Conservation (phyloP, 352 stramenopile genomes). For the Pythium apleroticum region DNA sequence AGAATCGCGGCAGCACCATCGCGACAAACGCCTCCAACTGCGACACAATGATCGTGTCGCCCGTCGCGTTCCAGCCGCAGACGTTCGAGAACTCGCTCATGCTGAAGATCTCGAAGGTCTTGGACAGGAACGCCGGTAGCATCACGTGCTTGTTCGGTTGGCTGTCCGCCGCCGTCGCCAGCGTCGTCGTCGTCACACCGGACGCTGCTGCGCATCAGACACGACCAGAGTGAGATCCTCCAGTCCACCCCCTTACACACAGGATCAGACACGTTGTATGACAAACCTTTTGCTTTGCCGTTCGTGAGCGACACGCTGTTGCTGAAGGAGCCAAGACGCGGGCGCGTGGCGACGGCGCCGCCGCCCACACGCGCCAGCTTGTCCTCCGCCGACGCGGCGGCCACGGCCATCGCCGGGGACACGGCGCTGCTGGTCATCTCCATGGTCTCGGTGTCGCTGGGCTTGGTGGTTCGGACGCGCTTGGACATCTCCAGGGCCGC, state of each 20-base stretch:
- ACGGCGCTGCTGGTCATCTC: constrained; percentile 25
- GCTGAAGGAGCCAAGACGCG: constrained; percentile 2
- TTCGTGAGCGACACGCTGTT: background rate
- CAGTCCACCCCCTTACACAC: background rate
- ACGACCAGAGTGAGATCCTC: background rate
- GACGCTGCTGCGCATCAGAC: background rate
- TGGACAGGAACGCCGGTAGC: constrained; percentile 90
- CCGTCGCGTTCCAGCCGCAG: constrained; percentile 89
- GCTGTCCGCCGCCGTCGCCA: background rate
- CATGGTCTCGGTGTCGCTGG: constrained; percentile 18
- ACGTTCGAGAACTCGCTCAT: constrained; percentile 78
- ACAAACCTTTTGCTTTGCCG: constrained; percentile 7
- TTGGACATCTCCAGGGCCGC: constrained; percentile 49
- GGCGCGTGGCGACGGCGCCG: constrained; percentile 12
- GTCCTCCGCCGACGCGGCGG: constrained; percentile 11
- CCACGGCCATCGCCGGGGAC: constrained; percentile 67
- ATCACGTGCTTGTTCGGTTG: constrained; percentile 73
- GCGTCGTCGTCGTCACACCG: background rate
- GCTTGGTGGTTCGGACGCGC: constrained; percentile 47
- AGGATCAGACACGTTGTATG: background rate
- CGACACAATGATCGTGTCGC: constrained; percentile 92
- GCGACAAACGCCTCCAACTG: constrained; percentile 81
- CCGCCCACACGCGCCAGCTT: constrained; percentile 1
- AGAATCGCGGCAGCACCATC: constrained; percentile 87
- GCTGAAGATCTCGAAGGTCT: constrained; percentile 94